Base-by-base conservation (phyloP, 805 yeast species). In the Torulaspora quercuum region DNA sequence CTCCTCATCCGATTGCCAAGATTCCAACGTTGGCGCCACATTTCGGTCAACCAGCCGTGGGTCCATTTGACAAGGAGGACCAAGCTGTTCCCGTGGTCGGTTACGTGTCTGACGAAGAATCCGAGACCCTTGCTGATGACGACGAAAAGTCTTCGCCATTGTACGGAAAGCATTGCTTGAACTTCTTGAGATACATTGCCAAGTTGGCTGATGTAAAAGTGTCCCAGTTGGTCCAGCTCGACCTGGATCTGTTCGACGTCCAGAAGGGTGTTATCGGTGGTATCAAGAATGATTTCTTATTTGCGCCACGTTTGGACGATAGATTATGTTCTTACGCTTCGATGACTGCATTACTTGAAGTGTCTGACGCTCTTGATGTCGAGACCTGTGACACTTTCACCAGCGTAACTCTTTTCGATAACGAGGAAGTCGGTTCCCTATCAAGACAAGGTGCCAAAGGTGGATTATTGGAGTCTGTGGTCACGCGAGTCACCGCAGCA, bases 21-120 rank as follows among this genome's bases (percentile, higher is more conserved):
- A 82, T 86, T 36, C 94, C 95, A 4, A 73, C 90, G 2, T 68
- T 87, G 54, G 95, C 95, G 5, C 89, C 89, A 3, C 95, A 86
- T 64, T 87, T 86, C 58, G 95, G 95, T 30, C 65, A 68, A 2
- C 79, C 79, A 5, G 70, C 87, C 2, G 53, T 62, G 15, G 81
- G 81, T 6, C 89, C 89, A 5, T 83, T 80, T 64, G 84, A 87
- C 64, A 67, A 65, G 37, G 95, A 86, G 58, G 81, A 82, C 17
- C 77, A 80, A 53, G 78, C 82, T 34, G 83, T 84, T 12, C 95
- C 95, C 1, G 76, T 87, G 9, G 66, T 82, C 35, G 95, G 88
- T 0, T 81, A 69, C 48, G 58, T 57, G 23, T 56, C 61, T 12
- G 61, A 51, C 13, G 64, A 58, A 16, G 61, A 57, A 8, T 54